Conservation (phyloP, 75 land plant species). For the Pinus taeda region DNA sequence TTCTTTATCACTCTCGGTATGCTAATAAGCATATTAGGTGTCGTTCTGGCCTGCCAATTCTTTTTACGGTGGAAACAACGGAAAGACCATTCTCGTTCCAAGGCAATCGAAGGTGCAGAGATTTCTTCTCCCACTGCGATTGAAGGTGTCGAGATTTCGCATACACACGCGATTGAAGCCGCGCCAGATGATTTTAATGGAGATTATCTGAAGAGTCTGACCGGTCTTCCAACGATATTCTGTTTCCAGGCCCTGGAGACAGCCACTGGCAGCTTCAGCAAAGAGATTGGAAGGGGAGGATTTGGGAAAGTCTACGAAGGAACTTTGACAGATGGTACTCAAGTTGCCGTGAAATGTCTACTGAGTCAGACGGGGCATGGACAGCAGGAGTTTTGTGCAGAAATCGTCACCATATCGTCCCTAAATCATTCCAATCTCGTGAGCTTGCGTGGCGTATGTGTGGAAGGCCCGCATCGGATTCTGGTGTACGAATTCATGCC, state of each 20-base stretch:
- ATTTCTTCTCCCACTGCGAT: too few relatives aligned
- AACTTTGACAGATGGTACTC: background rate
- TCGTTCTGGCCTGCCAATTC: too few relatives aligned
- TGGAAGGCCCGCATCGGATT: slow-evolving; percentile 8
- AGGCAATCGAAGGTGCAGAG: too few relatives aligned
- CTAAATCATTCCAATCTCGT: slow-evolving; percentile 15
- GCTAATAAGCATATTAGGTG: too few relatives aligned
- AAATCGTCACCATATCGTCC: slow-evolving; percentile 6
- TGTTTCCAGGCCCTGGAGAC: slow-evolving; percentile 15
- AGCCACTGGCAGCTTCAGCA: slow-evolving; percentile 13
- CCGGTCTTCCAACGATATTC: slow-evolving; percentile 21
- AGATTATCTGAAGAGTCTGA: slow-evolving; percentile 14
- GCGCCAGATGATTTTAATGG: background rate
- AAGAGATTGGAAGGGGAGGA: slow-evolving; percentile 12
- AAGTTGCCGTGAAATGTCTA: slow-evolving; percentile 10
- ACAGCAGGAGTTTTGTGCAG: slow-evolving; percentile 15
- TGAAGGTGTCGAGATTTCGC: too few relatives aligned
- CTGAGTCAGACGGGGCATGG: slow-evolving; percentile 4
- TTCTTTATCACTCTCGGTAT: too few relatives aligned
- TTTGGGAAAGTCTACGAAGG: slow-evolving; percentile 19
- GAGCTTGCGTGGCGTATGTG: slow-evolving; percentile 8
- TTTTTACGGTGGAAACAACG: too few relatives aligned
- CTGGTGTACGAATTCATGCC: slow-evolving; percentile 18
- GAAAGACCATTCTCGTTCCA: too few relatives aligned
- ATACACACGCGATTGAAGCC: too few relatives aligned